These are phyloP conservation scores for Termitomyces eurrhizus DNA, from an alignment of 768 basidiomycete species.

Conservation along the genomic window DNA sequence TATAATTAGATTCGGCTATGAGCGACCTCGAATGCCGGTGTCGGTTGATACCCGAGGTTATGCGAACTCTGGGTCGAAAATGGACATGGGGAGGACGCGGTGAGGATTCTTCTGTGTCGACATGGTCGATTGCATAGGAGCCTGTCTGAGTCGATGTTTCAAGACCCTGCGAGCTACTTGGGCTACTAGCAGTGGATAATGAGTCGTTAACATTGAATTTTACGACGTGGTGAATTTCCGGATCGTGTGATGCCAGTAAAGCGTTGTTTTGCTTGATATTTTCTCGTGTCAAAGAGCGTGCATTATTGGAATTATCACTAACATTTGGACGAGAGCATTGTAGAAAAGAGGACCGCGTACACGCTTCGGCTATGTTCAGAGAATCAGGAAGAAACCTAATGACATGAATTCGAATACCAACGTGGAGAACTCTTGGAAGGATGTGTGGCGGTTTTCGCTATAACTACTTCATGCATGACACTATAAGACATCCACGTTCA, in stretches of 20 bases:
- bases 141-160: conserved; percentile 15
- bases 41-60: conserved; percentile 62
- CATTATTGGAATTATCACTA: conserved; percentile 3
- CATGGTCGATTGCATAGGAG: conserved; percentile 2
- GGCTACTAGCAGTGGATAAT: conserved; percentile 12
- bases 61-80: conserved; percentile 75
- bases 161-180: conserved; percentile 18
- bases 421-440: not conserved
- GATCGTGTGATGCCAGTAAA: conserved; percentile 8
- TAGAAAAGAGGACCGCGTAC: not conserved
- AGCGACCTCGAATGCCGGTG: conserved; percentile 28
- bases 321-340: conserved; percentile 1
- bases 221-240: not conserved
- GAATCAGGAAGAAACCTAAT: not conserved
- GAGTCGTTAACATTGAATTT: conserved; percentile 4
- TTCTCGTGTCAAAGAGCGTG: conserved; percentile 14
- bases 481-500: not conserved
- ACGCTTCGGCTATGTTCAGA: not conserved
- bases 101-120: conserved; percentile 12
- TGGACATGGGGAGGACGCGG: conserved; percentile 39
- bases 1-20: conserved; percentile 4
- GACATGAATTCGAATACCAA: conserved; percentile 7
- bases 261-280: conserved; percentile 14
- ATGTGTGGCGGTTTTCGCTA: not conserved
- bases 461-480: not conserved